These are phyloP conservation scores for Pythium oligandrum DNA, from an alignment of 352 stramenopile species.

Conservation along the genomic window DNA sequence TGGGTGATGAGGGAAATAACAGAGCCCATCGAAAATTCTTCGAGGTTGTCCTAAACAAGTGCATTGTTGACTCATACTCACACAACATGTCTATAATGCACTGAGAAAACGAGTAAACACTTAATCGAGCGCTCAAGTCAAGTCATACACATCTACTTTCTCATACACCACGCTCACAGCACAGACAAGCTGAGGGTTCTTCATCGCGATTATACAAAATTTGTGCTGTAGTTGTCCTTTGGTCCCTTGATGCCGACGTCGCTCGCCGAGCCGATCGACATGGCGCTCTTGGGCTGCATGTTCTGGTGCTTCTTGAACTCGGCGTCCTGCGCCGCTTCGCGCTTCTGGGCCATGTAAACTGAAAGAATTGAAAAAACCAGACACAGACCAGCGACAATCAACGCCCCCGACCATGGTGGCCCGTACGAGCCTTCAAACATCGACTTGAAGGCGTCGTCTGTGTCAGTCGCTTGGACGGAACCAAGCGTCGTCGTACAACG, in stretches of 20 bases:
- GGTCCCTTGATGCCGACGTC: constrained; percentile 13
- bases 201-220: constrained; percentile 14
- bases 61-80: too few species aligned
- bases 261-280: constrained; percentile 13
- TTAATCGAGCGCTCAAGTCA: too few species aligned
- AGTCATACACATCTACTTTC: too few species aligned
- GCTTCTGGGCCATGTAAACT: constrained; percentile 27
- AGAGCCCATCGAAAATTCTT: too few species aligned
- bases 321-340: constrained; percentile 10
- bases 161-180: too few species aligned
- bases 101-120: too few species aligned
- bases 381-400: constrained; percentile 24
- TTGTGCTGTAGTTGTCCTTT: constrained; percentile 18
- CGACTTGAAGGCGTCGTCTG: constrained; percentile 7
- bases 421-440: constrained; percentile 36
- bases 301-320: constrained; percentile 14
- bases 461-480: constrained; percentile 13
- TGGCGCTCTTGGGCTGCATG: constrained; percentile 18
- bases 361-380: constrained; percentile 28
- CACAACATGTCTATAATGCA: too few species aligned
- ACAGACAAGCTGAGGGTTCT: too few species aligned
- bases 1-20: too few species aligned
- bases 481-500: constrained; percentile 38
- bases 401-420: constrained; percentile 29
- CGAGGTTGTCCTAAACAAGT: too few species aligned